Evolutionary conservation across 2,329 filamentous ascomycete species (phyloP), one percentile per base, ranked within the genome.

Genomic region (Aspergillus costaricaensis): DNA sequence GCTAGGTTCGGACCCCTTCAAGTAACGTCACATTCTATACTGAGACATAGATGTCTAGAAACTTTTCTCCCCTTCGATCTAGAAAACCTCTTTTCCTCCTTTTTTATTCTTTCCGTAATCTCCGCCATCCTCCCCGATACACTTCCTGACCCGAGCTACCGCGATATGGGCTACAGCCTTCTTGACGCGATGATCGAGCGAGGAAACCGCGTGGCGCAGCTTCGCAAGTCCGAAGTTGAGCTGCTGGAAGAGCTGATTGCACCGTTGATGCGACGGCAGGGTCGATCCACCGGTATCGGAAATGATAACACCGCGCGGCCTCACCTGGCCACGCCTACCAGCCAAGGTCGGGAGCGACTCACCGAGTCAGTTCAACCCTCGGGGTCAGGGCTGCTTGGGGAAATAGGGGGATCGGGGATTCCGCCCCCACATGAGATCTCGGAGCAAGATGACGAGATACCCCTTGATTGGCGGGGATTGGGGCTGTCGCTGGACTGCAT

Each of bases 101-200:
- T 78, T 56, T 74, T 76, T 19, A 67, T 70, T 54, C 69, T 77
- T 4, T 77, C 77, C 38, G 70, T 65, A 5, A 61, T 65, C 10
- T 60, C 64, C 38, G 74, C 71, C 15, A 81, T 73, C 48, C 79
- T 81, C 48, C 76, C 71, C 6, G 81, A 72, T 10, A 74, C 74
- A 12, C 75, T 75, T 62, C 80, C 79, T 1, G 80, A 67, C 77
- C 43, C 80, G 67, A 19, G 77, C 78, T 60, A 82, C 76, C 56
- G 77, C 53, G 58, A 81, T 30, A 62, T 63, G 52, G 61, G 61
- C 14, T 62, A 63, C 32, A 62, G 59, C 36, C 47, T 68, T 0
- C 59, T 68, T 0, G 58, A 68, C 4, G 65, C 65, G 3, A 66
- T 68, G 66, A 67, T 67, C 5, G 44, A 59, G 1, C 53, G 66